phyloP scores from a whole-genome alignment of 371 early-diverging fungal species.

The Rhizomucor pusillus region DNA sequence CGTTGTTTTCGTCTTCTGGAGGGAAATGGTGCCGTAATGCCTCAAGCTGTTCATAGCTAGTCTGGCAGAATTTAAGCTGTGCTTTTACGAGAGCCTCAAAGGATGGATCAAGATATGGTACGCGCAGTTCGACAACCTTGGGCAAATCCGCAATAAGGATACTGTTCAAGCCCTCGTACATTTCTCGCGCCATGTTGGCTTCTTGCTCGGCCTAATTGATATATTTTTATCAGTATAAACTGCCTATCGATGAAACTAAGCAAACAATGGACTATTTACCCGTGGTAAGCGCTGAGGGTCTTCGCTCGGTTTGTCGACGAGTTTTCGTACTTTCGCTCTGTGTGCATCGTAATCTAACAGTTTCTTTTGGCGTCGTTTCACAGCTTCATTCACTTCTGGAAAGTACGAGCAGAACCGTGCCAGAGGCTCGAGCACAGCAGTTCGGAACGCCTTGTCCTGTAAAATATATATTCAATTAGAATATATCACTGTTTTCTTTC shows the following conservation, averaged over 20 bases:
- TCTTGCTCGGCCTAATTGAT: constrained; percentile 71
- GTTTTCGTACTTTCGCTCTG: constrained; percentile 70
- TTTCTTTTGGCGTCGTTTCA: constrained; percentile 85
- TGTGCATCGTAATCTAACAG: constrained; percentile 86
- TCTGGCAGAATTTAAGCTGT: constrained; percentile 81
- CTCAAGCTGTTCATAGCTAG: constrained; percentile 71
- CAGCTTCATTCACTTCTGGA: constrained; percentile 90
- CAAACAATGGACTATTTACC: too few species aligned
- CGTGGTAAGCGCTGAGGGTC: constrained; percentile 69
- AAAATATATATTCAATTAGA: background rate
- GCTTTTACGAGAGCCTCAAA: constrained; percentile 93
- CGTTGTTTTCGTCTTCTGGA: constrained; percentile 52
- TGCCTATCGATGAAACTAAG: too few species aligned
- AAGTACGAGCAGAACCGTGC: constrained; percentile 83
- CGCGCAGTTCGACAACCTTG: constrained; percentile 81
- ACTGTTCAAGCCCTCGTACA: constrained; percentile 80
- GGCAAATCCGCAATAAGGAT: constrained; percentile 87
- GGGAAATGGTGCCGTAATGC: constrained; percentile 51
- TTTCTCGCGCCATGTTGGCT: constrained; percentile 68
- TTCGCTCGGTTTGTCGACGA: constrained; percentile 79
- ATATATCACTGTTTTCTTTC: too few species aligned
- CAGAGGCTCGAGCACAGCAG: constrained; percentile 87
- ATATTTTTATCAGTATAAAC: background rate
- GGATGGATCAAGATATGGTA: constrained; percentile 88
- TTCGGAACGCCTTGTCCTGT: constrained; percentile 77